Conservation (phyloP, 805 yeast species). For the Tetrapisispora namnaoensis region DNA sequence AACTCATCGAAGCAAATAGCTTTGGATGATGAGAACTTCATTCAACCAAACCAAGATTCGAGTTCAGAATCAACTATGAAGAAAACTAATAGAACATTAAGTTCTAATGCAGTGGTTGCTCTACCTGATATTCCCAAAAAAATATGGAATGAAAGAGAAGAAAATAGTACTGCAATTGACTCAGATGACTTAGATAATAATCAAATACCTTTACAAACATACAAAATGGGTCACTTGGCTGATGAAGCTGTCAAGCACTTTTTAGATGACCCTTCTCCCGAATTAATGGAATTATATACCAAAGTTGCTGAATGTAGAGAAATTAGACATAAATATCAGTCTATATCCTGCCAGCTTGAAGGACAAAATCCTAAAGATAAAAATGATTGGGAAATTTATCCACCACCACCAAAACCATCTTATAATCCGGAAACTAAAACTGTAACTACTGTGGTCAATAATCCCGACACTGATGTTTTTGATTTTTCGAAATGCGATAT, state of each 20-base stretch:
- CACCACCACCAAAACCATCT: slow-evolving; percentile 89
- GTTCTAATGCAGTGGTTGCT: slow-evolving; percentile 19
- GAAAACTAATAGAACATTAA: slow-evolving; percentile 12
- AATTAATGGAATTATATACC: slow-evolving; percentile 51
- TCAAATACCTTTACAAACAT: slow-evolving; percentile 9
- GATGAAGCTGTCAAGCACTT: slow-evolving; percentile 36
- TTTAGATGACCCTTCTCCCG: slow-evolving; percentile 50
- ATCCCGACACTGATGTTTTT: slow-evolving; percentile 36
- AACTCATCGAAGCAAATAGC: slow-evolving; percentile 24
- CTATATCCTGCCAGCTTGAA: slow-evolving; percentile 60
- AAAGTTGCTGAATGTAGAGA: slow-evolving; percentile 59
- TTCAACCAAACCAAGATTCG: slow-evolving; percentile 10
- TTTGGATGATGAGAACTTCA: slow-evolving; percentile 19
- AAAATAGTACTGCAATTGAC: neutral
- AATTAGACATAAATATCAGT: slow-evolving; percentile 67
- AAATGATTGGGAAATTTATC: slow-evolving; percentile 70
- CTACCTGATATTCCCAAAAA: slow-evolving; percentile 14
- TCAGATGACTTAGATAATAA: neutral
- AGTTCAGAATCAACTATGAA: neutral
- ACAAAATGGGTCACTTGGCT: slow-evolving; percentile 37
- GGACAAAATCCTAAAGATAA: slow-evolving; percentile 77
- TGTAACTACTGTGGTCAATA: slow-evolving; percentile 33
- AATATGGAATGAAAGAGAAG: slow-evolving; percentile 1
- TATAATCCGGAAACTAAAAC: slow-evolving; percentile 56
- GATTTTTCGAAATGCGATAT: slow-evolving; percentile 34